Percentiles rank a stretch among this genome's conserved stretches.
phyloP scores from a whole-genome alignment of 2,329 filamentous ascomycete genomes.

The Aspergillus tubingensis region DNA sequence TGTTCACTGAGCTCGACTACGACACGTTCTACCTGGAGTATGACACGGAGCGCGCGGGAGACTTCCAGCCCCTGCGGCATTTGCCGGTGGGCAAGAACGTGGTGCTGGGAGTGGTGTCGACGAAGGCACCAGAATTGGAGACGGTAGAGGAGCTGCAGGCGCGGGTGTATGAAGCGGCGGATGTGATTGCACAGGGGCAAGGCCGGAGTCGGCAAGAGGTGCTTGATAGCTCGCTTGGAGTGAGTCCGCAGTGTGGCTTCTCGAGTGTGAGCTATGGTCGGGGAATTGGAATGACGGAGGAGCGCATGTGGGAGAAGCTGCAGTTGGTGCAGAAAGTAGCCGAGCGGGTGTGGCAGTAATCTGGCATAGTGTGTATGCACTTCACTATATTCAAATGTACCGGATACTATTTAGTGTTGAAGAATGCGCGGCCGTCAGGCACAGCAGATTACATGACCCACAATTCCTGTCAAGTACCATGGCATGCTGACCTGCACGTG shows the following conservation, averaged over 20 bases:
- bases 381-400: no score
- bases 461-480: neutral
- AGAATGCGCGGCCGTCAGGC: neutral
- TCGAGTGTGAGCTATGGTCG: slow-evolving; percentile 62
- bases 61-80: slow-evolving; percentile 61
- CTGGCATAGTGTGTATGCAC: no score
- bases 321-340: slow-evolving; percentile 67
- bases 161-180: slow-evolving; percentile 59
- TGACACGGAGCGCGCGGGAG: slow-evolving; percentile 61
- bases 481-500: neutral
- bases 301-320: slow-evolving; percentile 71
- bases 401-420: neutral
- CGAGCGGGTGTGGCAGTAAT: slow-evolving; percentile 36
- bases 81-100: slow-evolving; percentile 61
- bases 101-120: slow-evolving; percentile 61
- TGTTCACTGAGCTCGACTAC: slow-evolving; percentile 60
- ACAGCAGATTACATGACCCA: neutral
- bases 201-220: slow-evolving; percentile 64
- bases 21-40: slow-evolving; percentile 67
- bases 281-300: slow-evolving; percentile 55
- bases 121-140: slow-evolving; percentile 60
- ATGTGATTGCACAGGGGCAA: slow-evolving; percentile 65
- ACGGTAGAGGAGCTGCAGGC: slow-evolving; percentile 59
- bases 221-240: slow-evolving; percentile 58
- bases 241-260: slow-evolving; percentile 70